Evolutionary conservation across 345 rosid genomes (phyloP), one percentile per base, ranked within the genome.

Genomic region (Brassica carinata): DNA sequence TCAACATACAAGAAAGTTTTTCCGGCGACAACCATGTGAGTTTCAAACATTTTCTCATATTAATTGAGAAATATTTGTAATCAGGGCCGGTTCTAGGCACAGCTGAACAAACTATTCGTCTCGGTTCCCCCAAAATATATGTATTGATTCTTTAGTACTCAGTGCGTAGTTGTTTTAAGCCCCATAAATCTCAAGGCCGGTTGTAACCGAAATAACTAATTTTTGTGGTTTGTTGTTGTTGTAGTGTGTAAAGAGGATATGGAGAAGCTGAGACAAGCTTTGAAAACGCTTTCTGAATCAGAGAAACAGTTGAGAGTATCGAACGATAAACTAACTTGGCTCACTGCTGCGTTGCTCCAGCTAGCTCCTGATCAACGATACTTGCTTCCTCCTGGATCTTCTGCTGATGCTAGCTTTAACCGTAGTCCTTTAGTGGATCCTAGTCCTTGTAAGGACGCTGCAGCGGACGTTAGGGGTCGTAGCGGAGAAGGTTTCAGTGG

Each of bases 321-420:
- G 6, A 94, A 85, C 73, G 99, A 96, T 85, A 96, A 92, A 84
- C 66, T 87, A 83, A 96, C 97, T 5, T 96, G 99, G 99, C 87
- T 96, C 68, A 96, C 97, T 4, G 99, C 98, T 69, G 96, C 99
- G 74, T 77, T 96, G 85, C 96, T 96, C 70, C 99, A 94, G 66
- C 97, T 96, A 77, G 99, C 98, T 84, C 99, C 98, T 38, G 99
- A 96, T 84, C 97, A 90, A 74, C 98, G 89, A 73, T 91, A 94
- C 78, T 72, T 89, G 81, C 76, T 90, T 53, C 59, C 57, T 30
- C 91, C 91, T 45, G 82, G 75, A 79, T 88, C 90, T 18, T 89
- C 98, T 13, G 83, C 90, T 27, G 93, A 87, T 72, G 78, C 88
- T 57, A 90, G 97, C 85, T 86, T 89, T 53, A 86, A 83, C 78